Conservation (phyloP, 352 stramenopile genomes). For the Phytophthora gonapodyides region DNA sequence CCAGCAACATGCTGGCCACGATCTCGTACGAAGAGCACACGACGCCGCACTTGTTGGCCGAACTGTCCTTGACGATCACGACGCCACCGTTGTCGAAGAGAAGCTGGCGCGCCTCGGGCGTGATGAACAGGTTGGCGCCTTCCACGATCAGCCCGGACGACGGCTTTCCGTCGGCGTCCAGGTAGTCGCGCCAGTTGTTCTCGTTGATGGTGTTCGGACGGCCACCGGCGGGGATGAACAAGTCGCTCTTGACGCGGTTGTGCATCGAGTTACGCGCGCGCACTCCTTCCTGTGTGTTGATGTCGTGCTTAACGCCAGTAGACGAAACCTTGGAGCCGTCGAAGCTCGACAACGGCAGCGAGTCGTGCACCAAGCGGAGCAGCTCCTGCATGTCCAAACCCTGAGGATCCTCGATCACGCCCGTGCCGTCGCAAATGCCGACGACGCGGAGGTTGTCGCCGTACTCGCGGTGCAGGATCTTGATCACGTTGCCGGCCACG, state of each 20-base stretch:
- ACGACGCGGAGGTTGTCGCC: slow-evolving; percentile 95
- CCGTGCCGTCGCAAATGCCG: slow-evolving; percentile 90
- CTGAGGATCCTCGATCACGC: slow-evolving; percentile 95
- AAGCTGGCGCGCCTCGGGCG: slow-evolving; percentile 81
- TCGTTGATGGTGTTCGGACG: slow-evolving; percentile 88
- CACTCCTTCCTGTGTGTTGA: slow-evolving; percentile 69
- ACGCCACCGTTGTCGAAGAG: slow-evolving; percentile 96
- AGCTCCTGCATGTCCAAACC: slow-evolving; percentile 95
- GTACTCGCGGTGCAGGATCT: slow-evolving; percentile 96
- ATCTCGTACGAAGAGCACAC: slow-evolving; percentile 89
- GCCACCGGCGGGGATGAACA: slow-evolving; percentile 85
- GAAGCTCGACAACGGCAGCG: slow-evolving; percentile 88
- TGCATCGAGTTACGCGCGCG: slow-evolving; percentile 98
- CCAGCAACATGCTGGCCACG: slow-evolving; percentile 94
- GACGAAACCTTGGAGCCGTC: slow-evolving; percentile 47
- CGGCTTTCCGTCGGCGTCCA: slow-evolving; percentile 74
- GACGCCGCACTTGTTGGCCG: slow-evolving; percentile 89
- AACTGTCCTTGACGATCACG: slow-evolving; percentile 98
- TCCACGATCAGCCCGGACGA: slow-evolving; percentile 83
- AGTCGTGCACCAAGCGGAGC: slow-evolving; percentile 92
- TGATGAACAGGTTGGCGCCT: slow-evolving; percentile 89
- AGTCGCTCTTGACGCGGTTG: slow-evolving; percentile 92
- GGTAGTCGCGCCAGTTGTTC: slow-evolving; percentile 83
- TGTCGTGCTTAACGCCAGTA: slow-evolving; percentile 86
- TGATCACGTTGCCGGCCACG: slow-evolving; percentile 98